Conservation (phyloP, 331 rosid genomes). For the Quercus tomentella region DNA sequence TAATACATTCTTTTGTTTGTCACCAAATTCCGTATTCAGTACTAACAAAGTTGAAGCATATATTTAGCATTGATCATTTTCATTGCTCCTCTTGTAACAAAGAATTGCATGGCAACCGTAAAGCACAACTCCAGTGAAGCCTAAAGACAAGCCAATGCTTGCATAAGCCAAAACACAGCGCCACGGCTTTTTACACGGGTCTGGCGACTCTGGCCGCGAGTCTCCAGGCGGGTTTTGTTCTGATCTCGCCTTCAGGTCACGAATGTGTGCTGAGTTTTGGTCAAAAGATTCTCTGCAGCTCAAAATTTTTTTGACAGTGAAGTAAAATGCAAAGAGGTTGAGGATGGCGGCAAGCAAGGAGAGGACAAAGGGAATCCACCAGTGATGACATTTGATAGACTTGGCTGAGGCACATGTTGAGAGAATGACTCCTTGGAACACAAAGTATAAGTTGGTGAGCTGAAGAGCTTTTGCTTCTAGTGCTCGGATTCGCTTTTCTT, state of each 20-base stretch:
- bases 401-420: background rate
- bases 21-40: background rate
- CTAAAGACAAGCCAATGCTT: background rate
- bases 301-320: background rate
- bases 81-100: background rate
- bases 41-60: background rate
- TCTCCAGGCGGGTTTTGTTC: background rate
- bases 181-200: background rate
- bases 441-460: background rate
- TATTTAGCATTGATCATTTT: background rate
- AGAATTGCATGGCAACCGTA: background rate
- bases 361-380: background rate
- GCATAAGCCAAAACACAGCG: background rate
- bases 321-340: background rate
- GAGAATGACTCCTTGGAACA: background rate
- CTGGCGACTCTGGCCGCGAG: background rate
- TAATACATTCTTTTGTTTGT: no score
- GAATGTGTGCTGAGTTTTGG: background rate
- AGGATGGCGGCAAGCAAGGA: background rate
- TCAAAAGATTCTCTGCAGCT: background rate
- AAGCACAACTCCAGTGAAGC: background rate
- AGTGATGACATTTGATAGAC: background rate
- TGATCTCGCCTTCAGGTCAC: no score
- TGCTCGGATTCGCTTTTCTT: background rate
- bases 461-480: background rate